phyloP scores from a whole-genome alignment of 2,329 filamentous ascomycete species.

The Fusarium fracticaudum region DNA sequence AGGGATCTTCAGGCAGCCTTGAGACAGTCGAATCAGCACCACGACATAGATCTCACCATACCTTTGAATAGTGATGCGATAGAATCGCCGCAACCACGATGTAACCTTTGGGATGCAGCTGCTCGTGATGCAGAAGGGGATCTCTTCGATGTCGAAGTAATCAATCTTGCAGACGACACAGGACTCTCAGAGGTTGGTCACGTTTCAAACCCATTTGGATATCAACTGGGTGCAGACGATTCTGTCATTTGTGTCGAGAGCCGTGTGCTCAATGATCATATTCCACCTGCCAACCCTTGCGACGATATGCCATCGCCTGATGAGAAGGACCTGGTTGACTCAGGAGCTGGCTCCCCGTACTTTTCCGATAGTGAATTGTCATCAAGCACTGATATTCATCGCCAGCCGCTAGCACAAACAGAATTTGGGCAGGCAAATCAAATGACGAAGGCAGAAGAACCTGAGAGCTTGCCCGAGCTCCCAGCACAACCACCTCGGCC shows the following conservation, averaged over 20 bases:
- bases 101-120: conserved; percentile 75
- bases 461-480: not conserved
- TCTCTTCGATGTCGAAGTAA: conserved; percentile 69
- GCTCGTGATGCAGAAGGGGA: conserved; percentile 73
- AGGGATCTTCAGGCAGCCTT: conserved; percentile 71
- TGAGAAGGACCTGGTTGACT: not conserved
- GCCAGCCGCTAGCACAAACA: not conserved
- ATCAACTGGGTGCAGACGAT: conserved; percentile 32
- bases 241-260: not conserved
- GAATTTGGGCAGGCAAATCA: not conserved
- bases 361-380: conserved; percentile 38
- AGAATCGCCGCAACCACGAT: conserved; percentile 45
- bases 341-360: conserved; percentile 13
- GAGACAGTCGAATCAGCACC: conserved; percentile 62
- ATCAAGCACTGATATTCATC: conserved; percentile 16
- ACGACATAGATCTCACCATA: conserved; percentile 53
- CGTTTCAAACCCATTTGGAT: conserved; percentile 53
- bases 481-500: conserved; percentile 51
- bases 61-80: conserved; percentile 52
- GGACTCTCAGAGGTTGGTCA: conserved; percentile 31
- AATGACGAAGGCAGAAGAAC: not conserved
- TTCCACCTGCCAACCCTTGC: conserved; percentile 38
- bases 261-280: not conserved
- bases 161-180: conserved; percentile 64
- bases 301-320: conserved; percentile 35